Base-by-base conservation (phyloP, 2,329 filamentous ascomycete genomes). In the Epichloe festucae region DNA sequence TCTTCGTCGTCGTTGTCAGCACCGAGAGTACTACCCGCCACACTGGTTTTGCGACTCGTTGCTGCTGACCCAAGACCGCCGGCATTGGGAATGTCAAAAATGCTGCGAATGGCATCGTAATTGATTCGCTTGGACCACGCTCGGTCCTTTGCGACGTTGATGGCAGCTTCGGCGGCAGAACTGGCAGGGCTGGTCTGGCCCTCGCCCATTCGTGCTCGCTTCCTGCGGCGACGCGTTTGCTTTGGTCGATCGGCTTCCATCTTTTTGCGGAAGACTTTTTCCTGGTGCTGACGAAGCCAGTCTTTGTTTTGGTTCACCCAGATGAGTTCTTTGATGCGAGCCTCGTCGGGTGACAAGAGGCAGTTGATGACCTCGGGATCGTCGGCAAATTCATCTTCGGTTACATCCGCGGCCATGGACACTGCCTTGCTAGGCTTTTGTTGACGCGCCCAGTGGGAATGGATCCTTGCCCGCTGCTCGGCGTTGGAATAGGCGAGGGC, bases 261-360 rank as follows among this genome's bases (percentile, higher is more conserved):
- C 66, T 89, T 87, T 53, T 82, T 79, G 40, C 85, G 79, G 52
- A 94, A 84, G 6, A 85, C 76, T 66, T 93, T 95, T 54, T 87
- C 82, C 62, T 96, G 89, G 63, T 94, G 85, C 47, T 82, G 79
- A 8, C 91, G 86, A 40, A 98, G 75, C 79, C 90, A 98, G 58
- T 94, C 89, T 64, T 93, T 89, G 67, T 98, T 97, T 63, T 90
- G 84, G 54, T 91, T 90, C 43, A 95, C 82, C 93, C 93, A 98
- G 49, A 97, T 87, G 54, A 82, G 81, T 66, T 96, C 90, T 66
- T 96, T 97, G 62, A 89, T 80, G 36, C 78, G 78, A 2, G 84
- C 79, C 68, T 97, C 90, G 3, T 81, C 78, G 1, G 83, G 78
- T 0, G 77, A 78, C 5, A 97, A 75, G 38, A 89, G 68, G 62